Evolutionary conservation across 208 protist genomes (phyloP).

Genomic region (Trypanosoma caninum): DNA sequence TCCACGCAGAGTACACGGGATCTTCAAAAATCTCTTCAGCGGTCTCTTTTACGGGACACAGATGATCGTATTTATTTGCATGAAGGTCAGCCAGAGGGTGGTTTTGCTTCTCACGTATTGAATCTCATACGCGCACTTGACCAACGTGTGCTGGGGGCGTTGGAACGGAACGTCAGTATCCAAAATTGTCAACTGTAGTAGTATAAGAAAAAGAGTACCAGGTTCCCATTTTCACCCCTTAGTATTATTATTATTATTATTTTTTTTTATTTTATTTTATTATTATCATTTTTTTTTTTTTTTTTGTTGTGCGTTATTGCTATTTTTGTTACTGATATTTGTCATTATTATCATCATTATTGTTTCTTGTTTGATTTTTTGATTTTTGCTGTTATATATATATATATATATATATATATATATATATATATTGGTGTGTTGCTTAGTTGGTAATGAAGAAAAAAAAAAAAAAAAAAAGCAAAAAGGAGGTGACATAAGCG

Average conservation of each 20-base stretch:
- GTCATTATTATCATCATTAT: conserved; percentile 2
- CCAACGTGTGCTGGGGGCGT: conserved; percentile 58
- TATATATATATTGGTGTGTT: background rate
- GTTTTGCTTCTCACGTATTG: conserved; percentile 77
- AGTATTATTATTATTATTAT: too few species aligned
- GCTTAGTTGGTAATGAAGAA: background rate
- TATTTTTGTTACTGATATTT: background rate
- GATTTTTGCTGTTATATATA: background rate
- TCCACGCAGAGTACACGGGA: background rate
- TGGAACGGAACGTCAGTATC: conserved; percentile 29
- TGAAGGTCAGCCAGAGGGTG: conserved; percentile 7
- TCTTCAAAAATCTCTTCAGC: conserved; percentile 14
- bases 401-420: background rate
- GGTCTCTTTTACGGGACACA: conserved; percentile 12
- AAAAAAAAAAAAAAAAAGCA: background rate
- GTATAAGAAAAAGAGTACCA: background rate
- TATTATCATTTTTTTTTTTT: background rate
- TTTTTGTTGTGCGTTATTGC: conserved; percentile 1
- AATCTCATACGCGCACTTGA: conserved; percentile 80
- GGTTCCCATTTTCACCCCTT: too few species aligned
- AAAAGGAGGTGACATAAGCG: too few species aligned
- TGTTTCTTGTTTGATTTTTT: background rate
- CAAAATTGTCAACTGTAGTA: background rate
- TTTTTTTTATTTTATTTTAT: too few species aligned
- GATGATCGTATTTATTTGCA: background rate